Evolutionary conservation across 768 basidiomycete species (phyloP), one percentile per base, ranked within the genome.

Genomic region (Tricholoma furcatifolium): DNA sequence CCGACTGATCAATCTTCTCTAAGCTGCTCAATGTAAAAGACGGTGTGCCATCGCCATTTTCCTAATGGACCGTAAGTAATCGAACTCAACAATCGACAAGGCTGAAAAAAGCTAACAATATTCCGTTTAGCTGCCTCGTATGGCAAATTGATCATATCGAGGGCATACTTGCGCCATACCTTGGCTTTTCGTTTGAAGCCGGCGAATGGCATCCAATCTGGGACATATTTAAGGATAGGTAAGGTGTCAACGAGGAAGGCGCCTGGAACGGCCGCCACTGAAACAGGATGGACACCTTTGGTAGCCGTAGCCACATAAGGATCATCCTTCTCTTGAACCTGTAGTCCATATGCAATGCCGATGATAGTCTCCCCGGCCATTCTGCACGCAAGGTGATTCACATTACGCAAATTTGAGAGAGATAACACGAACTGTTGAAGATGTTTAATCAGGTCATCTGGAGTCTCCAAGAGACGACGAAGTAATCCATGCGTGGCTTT

Each of bases 261-360:
- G 2, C 66, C 69, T 10, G 65, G 58, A 34, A 62, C 64, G 3
- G 54, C 62, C 9, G 69, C 60, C 15, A 57, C 66, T 9, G 63
- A 57, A 21, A 74, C 48, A 0, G 65, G 64, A 2, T 59, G 50
- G 20, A 72, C 46, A 9, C 68, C 67, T 30, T 65, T 53, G 31
- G 72, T 67, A 0, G 68, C 67, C 1, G 62, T 62, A 6, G 54
- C 52, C 35, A 76, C 62, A 52, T 71, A 70, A 3, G 68, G 68
- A 43, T 76, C 73, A 30, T 74, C 58, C 14, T 61, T 54, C 6
- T 62, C 58, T 21, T 60, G 55, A 6, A 69, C 55, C 12, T 67
- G 57, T 40, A 71, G 58, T 8, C 73, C 73, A 50, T 74, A 74
- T 9, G 61, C 66, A 27, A 72, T 61, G n/a, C n/a, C n/a, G n/a